These are phyloP conservation scores for Oryza officinalis DNA, from an alignment of 176 grass and related monocot species.

Conservation along the genomic window DNA sequence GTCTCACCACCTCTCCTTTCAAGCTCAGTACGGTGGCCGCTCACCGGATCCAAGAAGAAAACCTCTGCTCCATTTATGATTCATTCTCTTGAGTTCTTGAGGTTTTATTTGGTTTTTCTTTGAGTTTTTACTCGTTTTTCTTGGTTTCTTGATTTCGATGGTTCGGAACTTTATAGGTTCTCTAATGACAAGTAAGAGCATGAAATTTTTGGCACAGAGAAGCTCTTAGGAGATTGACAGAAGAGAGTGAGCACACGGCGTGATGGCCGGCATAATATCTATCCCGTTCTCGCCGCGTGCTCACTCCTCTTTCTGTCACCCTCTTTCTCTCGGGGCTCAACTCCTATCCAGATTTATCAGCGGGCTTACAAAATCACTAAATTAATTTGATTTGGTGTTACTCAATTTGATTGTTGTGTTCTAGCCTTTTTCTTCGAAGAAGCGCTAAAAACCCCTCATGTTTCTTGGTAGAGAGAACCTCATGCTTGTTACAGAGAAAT, in stretches of 20 bases:
- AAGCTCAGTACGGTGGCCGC: conserved; percentile 31
- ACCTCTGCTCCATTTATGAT: background rate
- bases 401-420: background rate
- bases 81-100: background rate
- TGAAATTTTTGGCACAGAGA: background rate
- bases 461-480: background rate
- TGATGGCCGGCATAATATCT: conserved; percentile 26
- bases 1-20: conserved; percentile 35
- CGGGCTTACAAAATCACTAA: background rate
- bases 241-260: conserved; percentile 89
- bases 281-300: conserved; percentile 47
- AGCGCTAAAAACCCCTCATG: background rate
- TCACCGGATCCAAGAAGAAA: conserved; percentile 47
- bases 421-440: background rate
- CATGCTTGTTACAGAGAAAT: background rate
- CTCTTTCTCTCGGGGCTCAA: conserved; percentile 13
- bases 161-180: background rate
- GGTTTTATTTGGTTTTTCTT: conserved; percentile 31
- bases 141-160: background rate
- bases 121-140: conserved; percentile 27
- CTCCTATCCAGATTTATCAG: background rate
- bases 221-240: conserved; percentile 62
- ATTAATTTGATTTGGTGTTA: background rate
- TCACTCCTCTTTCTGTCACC: conserved; percentile 82
- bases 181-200: background rate